Evolutionary conservation across 2,329 filamentous ascomycete species (phyloP).

Genomic region (Lachnellula willkommii): DNA sequence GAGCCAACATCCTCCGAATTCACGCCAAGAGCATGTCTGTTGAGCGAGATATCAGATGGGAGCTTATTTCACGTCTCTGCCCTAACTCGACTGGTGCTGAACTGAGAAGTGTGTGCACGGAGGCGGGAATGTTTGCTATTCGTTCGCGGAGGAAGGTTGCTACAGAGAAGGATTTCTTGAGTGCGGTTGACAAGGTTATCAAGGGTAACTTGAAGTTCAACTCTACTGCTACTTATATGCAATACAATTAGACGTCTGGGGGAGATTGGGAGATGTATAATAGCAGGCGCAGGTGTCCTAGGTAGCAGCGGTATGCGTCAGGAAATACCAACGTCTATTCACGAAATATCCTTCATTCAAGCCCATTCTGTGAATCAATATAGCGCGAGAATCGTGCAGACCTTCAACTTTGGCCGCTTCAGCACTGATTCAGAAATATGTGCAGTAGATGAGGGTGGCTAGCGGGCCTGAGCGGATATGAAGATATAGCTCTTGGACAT

Average conservation of each 20-base stretch:
- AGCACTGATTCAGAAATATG: no score
- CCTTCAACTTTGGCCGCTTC: no score
- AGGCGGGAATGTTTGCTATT: constrained; percentile 98
- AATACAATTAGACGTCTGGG: constrained; percentile 75
- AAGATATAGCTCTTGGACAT: no score
- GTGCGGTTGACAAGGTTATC: constrained; percentile 98
- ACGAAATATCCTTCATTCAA: background rate
- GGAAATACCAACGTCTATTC: background rate
- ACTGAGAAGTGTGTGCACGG: constrained; percentile 91
- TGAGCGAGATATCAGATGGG: constrained; percentile 97
- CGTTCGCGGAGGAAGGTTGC: constrained; percentile 92
- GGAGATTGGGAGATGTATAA: constrained; percentile 24
- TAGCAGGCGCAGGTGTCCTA: constrained; percentile 31
- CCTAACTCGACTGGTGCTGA: constrained; percentile 97
- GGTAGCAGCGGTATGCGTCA: constrained; percentile 24
- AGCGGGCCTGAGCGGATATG: no score
- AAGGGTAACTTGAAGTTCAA: constrained; percentile 99
- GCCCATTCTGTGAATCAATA: background rate
- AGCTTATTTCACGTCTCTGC: constrained; percentile 93
- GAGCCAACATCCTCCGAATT: constrained; percentile 95
- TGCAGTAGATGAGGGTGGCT: no score
- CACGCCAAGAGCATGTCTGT: constrained; percentile 99
- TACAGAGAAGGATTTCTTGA: constrained; percentile 97
- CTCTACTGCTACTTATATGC: constrained; percentile 95
- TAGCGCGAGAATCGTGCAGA: background rate